A percentile compares a stretch with the other conserved stretches of the same genome.
Evolutionary conservation across 345 rosid genomes (phyloP).

Genomic region (Xanthoceras sorbifolium): DNA sequence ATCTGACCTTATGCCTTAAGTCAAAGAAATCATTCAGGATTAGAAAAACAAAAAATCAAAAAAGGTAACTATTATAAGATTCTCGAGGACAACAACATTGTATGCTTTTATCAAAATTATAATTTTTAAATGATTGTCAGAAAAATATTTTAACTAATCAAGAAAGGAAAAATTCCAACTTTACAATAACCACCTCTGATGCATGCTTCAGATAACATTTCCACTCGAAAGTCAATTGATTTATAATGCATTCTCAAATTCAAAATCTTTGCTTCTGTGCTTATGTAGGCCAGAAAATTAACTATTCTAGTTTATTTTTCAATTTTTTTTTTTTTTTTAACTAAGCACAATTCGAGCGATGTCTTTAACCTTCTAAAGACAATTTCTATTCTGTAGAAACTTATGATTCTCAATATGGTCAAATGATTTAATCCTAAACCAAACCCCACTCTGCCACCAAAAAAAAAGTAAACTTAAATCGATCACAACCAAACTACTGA

Average conservation of each 20-base stretch:
- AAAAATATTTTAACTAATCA: neutral
- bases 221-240: neutral
- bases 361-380: neutral
- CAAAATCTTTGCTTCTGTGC: neutral
- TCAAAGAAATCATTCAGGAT: slow-evolving; percentile 1
- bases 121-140: neutral
- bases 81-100: neutral
- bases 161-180: neutral
- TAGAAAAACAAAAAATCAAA: neutral
- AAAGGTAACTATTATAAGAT: neutral
- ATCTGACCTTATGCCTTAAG: neutral
- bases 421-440: neutral
- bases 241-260: neutral
- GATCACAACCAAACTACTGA: neutral
- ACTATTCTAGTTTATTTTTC: slow-evolving; percentile 3
- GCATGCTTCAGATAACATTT: neutral
- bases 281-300: neutral
- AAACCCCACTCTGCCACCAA: neutral
- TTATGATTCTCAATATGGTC: neutral
- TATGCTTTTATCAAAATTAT: neutral
- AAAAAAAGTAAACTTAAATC: neutral
- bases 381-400: neutral
- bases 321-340: neutral
- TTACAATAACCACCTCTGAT: neutral
- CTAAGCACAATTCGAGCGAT: neutral